Evolutionary conservation across 164 flowering plant genomes (phyloP), one percentile per base, ranked within the genome.

Genomic region (Vitis labrusca): DNA sequence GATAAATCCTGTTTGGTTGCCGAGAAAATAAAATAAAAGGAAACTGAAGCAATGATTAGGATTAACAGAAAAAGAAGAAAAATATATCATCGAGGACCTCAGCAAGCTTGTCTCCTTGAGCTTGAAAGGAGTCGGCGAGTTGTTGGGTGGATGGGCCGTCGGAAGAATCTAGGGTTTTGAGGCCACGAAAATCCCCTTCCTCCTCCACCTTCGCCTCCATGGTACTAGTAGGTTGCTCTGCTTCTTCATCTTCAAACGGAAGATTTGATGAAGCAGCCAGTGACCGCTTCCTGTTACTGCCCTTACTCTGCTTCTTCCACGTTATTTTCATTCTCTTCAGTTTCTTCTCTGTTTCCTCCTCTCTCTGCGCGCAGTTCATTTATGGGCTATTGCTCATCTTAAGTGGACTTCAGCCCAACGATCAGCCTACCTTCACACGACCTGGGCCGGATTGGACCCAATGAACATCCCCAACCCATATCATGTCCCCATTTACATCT

Each of bases 51-150:
- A 2, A 37, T 37, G 44, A 37, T 37, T 37, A 37, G 44, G 7
- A 37, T 37, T 3, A 37, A 37, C 44, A 47, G 8, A 10, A 6
- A 32, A 5, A 50, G 0, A 44, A 52, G 19, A 30, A 56, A 2
- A 58, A 23, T 19, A 23, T 23, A 23, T 23, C 17, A 19, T 1
- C 10, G 14, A 2, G 13, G 69, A 88, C 90, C 90, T 85, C 86
- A 29, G 92, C 92, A 23, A 85, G 83, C 74, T 79, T 79, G 70
- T 84, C 70, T 16, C 92, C 92, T 70, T 83, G 78, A 15, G 76
- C 53, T 67, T 73, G 83, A 71, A 88, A 88, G 16, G 80, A 62
- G 17, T 78, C 71, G 3, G 87, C 85, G 17, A 88, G 86, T 19
- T 70, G 61, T 52, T 60, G 61, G 27, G 44, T 0, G 44, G 44